These are phyloP conservation scores for Cyathus striatus DNA, from an alignment of 768 basidiomycete species.

Conservation along the genomic window DNA sequence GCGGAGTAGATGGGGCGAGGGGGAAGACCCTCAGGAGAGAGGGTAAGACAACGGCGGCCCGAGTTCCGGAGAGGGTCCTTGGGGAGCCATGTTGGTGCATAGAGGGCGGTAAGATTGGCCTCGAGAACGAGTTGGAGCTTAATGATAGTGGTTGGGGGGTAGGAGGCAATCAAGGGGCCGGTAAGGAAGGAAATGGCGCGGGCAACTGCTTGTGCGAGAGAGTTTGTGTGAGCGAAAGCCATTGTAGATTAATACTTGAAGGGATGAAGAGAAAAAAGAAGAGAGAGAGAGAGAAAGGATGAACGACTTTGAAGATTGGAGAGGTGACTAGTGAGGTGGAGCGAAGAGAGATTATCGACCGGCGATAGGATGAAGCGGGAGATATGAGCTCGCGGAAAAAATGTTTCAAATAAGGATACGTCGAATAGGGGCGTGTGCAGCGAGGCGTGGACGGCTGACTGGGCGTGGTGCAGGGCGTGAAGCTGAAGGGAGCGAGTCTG, in stretches of 20 bases:
- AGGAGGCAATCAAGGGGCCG: slow-evolving; percentile 23
- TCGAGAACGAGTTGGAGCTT: slow-evolving; percentile 24
- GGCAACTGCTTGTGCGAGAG: slow-evolving; percentile 2
- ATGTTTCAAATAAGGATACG: slow-evolving; percentile 29
- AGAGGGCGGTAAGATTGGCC: slow-evolving; percentile 19
- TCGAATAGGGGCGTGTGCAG: slow-evolving; percentile 8
- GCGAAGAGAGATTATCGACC: slow-evolving; percentile 50
- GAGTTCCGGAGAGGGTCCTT: slow-evolving; percentile 58
- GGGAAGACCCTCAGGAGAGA: slow-evolving; percentile 20
- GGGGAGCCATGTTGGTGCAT: slow-evolving; percentile 21
- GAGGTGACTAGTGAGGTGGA: slow-evolving; percentile 13
- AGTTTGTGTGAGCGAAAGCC: slow-evolving; percentile 56
- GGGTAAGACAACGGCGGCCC: slow-evolving; percentile 54
- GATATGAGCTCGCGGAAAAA: slow-evolving; percentile 11
- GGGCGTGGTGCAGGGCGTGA: neutral
- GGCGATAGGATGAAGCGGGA: slow-evolving; percentile 45
- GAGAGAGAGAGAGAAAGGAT: slow-evolving; percentile 67
- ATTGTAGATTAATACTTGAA: slow-evolving; percentile 61
- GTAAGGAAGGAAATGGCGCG: slow-evolving; percentile 30
- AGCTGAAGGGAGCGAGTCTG: slow-evolving; percentile 7
- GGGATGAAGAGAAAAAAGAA: slow-evolving; percentile 55
- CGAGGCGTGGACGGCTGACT: neutral
- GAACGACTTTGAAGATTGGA: slow-evolving; percentile 47
- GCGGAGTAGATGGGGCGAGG: slow-evolving; percentile 29
- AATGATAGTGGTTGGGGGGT: slow-evolving; percentile 16